Base-by-base conservation (phyloP, 257 asterid genomes). In the Solanum lycopersicoides region DNA sequence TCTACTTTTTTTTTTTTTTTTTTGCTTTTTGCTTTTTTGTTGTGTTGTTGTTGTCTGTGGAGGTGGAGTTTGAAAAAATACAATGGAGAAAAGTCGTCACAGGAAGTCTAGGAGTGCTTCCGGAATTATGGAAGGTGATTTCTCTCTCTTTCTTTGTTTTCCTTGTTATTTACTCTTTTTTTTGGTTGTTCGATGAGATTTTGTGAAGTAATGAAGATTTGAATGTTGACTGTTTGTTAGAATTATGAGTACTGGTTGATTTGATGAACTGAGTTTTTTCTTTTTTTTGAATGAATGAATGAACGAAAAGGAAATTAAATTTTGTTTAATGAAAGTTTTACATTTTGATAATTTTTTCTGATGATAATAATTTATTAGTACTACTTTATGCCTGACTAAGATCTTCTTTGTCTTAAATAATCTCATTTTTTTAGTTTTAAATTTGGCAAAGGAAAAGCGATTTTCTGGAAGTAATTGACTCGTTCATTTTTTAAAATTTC, bases 61-160 rank as follows among this genome's bases (percentile, higher is more conserved):
- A 45, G 86, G 60, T 68, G 34, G 91, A 92, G 90, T 87, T 80
- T 80, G n/a, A 60, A 80, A 80, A 80, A 80, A 30, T 47, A 30
- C 25, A 87, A 90, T 95, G 99, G 98, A 96, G 93, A 92, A 91
- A 90, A 89, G 93, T 93, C 98, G 98, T 21, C 98, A 92, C 89
- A 87, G 95, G 92, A 97, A 93, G 92, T 92, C 96, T 83, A 95
- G 88, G 88, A 95, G 98, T 82, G 93, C 95, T 87, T 87, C 98
- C 37, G 93, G 92, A 68, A 44, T 56, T 39, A 68, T 92, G 89
- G 95, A 93, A 94, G 99, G 98, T 96, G 69, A 65, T 90, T 68
- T 66, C 21, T n/a, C 63, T 79, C 42, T 80, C 42, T 47, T 39
- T 37, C 3, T 72, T 3, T 7, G 2, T 5, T 20, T 35, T 4